Evolutionary conservation across 2,329 filamentous ascomycete species (phyloP).

Genomic region (Neonectria sp.): DNA sequence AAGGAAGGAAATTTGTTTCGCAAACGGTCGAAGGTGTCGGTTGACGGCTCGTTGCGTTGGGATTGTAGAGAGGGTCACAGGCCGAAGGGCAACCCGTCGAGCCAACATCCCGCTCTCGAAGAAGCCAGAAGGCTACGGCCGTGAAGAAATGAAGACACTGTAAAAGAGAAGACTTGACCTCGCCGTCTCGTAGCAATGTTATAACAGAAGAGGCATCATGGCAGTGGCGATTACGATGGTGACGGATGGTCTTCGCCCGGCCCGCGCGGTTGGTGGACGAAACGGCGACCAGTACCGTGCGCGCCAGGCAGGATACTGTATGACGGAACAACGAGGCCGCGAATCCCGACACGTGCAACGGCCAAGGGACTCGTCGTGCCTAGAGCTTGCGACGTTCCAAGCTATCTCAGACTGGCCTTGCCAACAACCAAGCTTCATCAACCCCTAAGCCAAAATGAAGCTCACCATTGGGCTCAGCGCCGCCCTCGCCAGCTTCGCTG

Average conservation of each 20-base stretch:
- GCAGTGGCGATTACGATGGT: slow-evolving; percentile 33
- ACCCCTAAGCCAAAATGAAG: slow-evolving; percentile 57
- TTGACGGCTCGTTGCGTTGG: slow-evolving; percentile 40
- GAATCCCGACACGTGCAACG: slow-evolving; percentile 48
- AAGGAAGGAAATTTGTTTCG: slow-evolving; percentile 52
- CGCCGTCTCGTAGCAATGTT: slow-evolving; percentile 15
- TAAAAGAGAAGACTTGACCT: slow-evolving; percentile 19
- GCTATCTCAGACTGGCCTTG: slow-evolving; percentile 46
- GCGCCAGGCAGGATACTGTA: slow-evolving; percentile 40
- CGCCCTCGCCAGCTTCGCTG: slow-evolving; percentile 56
- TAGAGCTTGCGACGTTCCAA: slow-evolving; percentile 52
- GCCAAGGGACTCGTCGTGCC: slow-evolving; percentile 40
- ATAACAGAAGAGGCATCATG: slow-evolving; percentile 40
- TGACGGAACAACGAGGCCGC: slow-evolving; percentile 50
- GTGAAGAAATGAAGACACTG: neutral
- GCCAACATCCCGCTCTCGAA: slow-evolving; percentile 41
- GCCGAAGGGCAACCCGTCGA: slow-evolving; percentile 44
- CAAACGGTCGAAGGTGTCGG: slow-evolving; percentile 39
- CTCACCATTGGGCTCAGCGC: slow-evolving; percentile 58
- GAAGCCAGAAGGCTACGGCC: slow-evolving; percentile 2
- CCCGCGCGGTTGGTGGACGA: slow-evolving; percentile 22
- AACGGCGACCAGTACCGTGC: neutral
- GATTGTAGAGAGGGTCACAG: slow-evolving; percentile 38
- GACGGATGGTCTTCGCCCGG: slow-evolving; percentile 13
- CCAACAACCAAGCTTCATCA: slow-evolving; percentile 51